Percentiles rank a stretch among this genome's conserved stretches.
phyloP scores from a whole-genome alignment of 371 early-diverging fungal genomes.

The Fennellomyces sp. region DNA sequence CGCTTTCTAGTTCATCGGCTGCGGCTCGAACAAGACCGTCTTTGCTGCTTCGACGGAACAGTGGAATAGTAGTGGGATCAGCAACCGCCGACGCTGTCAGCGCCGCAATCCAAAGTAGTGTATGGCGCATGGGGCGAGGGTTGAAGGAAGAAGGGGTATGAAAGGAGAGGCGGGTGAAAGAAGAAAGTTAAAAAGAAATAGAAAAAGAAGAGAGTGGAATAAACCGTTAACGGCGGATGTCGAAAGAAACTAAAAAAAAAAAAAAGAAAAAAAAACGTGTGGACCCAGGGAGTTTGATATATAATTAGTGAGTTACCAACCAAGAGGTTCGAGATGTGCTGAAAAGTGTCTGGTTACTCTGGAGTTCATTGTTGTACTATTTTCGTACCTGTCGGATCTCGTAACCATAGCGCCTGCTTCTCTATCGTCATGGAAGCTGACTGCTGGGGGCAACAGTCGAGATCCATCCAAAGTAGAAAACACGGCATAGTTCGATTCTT shows the following conservation, averaged over 20 bases:
- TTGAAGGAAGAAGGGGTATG: background rate
- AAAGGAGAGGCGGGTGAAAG: slow-evolving; percentile 4
- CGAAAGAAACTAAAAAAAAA: background rate
- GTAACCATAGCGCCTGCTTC: no score
- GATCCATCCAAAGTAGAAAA: no score
- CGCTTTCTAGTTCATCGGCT: slow-evolving; percentile 22
- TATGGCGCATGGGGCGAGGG: slow-evolving; percentile 8
- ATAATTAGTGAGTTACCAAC: no score
- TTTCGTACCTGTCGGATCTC: no score
- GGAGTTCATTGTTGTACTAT: no score
- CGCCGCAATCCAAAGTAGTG: slow-evolving; percentile 13
- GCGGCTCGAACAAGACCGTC: slow-evolving; percentile 17
- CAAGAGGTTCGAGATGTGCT: no score
- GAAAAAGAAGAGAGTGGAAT: background rate
- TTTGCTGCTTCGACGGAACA: slow-evolving; percentile 18
- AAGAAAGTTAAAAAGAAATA: slow-evolving; percentile 1
- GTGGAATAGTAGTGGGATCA: slow-evolving; percentile 23
- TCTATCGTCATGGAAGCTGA: no score
- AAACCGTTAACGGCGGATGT: background rate
- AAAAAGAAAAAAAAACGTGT: slow-evolving; percentile 1
- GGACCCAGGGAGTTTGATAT: background rate
- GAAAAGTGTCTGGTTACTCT: no score
- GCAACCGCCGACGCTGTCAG: slow-evolving; percentile 8
- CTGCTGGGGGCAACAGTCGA: no score
- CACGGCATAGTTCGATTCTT: no score